These are phyloP conservation scores for Tetradesmus lagerheimii DNA, from an alignment of 139 green algal species.

Conservation along the genomic window DNA sequence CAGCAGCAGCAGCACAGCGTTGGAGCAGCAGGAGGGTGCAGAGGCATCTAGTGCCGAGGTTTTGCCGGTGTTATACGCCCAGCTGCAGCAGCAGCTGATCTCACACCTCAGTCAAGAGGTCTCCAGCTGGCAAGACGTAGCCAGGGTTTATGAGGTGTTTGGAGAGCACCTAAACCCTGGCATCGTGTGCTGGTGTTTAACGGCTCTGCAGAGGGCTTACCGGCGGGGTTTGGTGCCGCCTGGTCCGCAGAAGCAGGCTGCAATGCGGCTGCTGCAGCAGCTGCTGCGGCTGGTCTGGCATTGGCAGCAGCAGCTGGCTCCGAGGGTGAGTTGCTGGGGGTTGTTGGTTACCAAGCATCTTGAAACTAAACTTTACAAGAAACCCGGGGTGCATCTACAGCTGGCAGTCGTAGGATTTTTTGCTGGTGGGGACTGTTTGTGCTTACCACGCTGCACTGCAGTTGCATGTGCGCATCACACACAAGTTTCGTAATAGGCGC, in stretches of 20 bases:
- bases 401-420: background rate
- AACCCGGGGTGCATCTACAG: background rate
- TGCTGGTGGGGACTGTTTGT: too few species aligned
- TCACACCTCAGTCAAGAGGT: conserved; percentile 2
- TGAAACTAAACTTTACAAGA: background rate
- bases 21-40: background rate
- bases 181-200: background rate
- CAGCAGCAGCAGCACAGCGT: too few species aligned
- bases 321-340: background rate
- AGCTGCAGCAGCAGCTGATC: background rate
- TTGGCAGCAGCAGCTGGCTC: conserved; percentile 5
- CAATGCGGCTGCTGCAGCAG: background rate
- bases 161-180: background rate
- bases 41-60: background rate
- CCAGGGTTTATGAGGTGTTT: background rate
- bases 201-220: background rate
- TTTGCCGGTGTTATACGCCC: background rate
- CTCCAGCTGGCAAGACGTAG: background rate
- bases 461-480: too few species aligned
- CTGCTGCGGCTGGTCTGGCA: conserved; percentile 30
- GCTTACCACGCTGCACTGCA: too few species aligned
- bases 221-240: too few species aligned
- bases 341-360: background rate
- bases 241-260: conserved; percentile 4
- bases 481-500: too few species aligned